Percentiles rank a stretch among this genome's conserved stretches.
Conservation (phyloP, 306 rosid genomes). For the Sicyos baderoa region DNA sequence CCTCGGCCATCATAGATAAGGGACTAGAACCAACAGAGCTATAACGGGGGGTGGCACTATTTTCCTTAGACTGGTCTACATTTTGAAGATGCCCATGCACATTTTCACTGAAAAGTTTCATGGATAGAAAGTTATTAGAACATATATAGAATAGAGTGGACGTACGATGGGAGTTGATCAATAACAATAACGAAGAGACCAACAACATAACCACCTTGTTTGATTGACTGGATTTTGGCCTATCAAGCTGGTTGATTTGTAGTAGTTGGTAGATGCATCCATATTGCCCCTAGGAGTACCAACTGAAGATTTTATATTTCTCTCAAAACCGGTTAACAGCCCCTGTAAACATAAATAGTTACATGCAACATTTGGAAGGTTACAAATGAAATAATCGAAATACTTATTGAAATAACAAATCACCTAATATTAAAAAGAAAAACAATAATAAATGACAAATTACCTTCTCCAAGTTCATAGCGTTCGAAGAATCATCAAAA, state of each 20-base stretch:
- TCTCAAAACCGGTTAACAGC: constrained; percentile 18
- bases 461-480: constrained; percentile 32
- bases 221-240: constrained; percentile 22
- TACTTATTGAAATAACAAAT: constrained; percentile 7
- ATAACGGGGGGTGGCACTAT: constrained; percentile 23
- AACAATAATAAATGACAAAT: not conserved
- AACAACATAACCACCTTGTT: constrained; percentile 32
- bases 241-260: constrained; percentile 25
- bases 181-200: not conserved
- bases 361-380: constrained; percentile 7
- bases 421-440: constrained; percentile 19
- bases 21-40: constrained; percentile 27
- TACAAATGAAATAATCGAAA: not conserved
- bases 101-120: constrained; percentile 32
- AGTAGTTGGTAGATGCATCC: constrained; percentile 25
- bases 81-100: constrained; percentile 39
- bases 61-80: constrained; percentile 34
- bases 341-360: constrained; percentile 22
- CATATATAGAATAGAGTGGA: not conserved
- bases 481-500: constrained; percentile 22
- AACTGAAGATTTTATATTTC: constrained; percentile 19
- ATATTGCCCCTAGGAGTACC: constrained; percentile 26
- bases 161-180: not conserved
- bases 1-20: constrained; percentile 25
- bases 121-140: constrained; percentile 12